Conservation (phyloP, 2,329 filamentous ascomycete genomes). For the Exophiala calicioides region DNA sequence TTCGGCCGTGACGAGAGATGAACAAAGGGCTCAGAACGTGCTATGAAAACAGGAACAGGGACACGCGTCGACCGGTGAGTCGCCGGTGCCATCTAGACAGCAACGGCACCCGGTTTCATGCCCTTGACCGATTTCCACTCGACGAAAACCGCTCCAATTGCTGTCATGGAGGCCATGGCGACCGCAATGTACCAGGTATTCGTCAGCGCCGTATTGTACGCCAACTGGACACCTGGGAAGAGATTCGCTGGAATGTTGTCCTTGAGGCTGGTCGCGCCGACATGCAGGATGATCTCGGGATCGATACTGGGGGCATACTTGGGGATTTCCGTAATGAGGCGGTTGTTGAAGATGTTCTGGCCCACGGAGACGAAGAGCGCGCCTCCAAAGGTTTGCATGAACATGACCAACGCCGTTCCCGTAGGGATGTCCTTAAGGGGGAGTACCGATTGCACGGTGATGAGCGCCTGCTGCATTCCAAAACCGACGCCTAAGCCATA, state of each 20-base stretch:
- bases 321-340: conserved; percentile 47
- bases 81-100: conserved; percentile 18
- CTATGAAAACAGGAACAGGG: background rate
- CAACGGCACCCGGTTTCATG: conserved; percentile 28
- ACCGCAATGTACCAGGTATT: conserved; percentile 43
- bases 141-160: conserved; percentile 39
- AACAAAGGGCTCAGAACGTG: background rate
- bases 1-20: too few relatives aligned
- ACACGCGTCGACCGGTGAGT: too few relatives aligned
- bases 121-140: conserved; percentile 46
- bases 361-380: conserved; percentile 55
- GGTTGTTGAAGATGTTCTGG: conserved; percentile 55
- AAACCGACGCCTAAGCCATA: conserved; percentile 40
- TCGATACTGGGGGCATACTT: conserved; percentile 35
- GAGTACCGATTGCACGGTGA: conserved; percentile 45
- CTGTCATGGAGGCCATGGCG: conserved; percentile 39
- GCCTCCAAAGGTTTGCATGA: conserved; percentile 45
- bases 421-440: conserved; percentile 40
- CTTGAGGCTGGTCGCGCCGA: conserved; percentile 43
- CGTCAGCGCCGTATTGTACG: conserved; percentile 42
- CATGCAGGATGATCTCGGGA: conserved; percentile 34
- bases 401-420: conserved; percentile 44
- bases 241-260: conserved; percentile 32
- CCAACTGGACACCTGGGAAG: conserved; percentile 36
- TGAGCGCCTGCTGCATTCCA: conserved; percentile 43